Evolutionary conservation across 2,329 filamentous ascomycete genomes (phyloP), one percentile per base, ranked within the genome.

Genomic region (Colletotrichum sp.): DNA sequence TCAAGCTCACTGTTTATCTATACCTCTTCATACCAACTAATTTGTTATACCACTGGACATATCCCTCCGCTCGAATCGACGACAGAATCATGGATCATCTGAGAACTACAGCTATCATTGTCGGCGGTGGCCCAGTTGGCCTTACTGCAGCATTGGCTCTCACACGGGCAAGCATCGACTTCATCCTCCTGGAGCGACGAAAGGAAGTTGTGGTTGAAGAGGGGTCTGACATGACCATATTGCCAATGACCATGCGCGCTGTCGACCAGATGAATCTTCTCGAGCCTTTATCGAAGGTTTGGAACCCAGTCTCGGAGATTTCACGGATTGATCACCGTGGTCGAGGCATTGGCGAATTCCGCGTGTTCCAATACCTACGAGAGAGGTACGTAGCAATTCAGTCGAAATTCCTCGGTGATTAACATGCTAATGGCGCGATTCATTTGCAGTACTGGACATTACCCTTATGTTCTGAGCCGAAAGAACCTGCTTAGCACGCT

Each of bases 241-340:
- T 79, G 76, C 66, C 78, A 57, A 73, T 77, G 69, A 78, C 73
- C 7, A 58, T 80, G 69, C 81, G 79, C 38, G 77, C 80, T n/a
- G 67, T 85, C 0, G 69, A 80, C 8, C 84, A 85, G 54, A 77
- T 85, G 2, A 81, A 80, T 4, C 76, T 83, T 4, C 76, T 78
- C 21, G 72, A 29, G 0, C 43, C 43, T 3, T 51, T 51, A 8
- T 51, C 43, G 43, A 51, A 2, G n/a, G 3, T 51, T 8, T 51
- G 43, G 43, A 51, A 51, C 3, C n/a, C 43, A 51, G 43, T 51
- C 2, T 21, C 43, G 1, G n/a, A n/a, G 0, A 51, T 51, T 51
- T 51, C 43, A 51, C n/a, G 43, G 4, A 51, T 51, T 21, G 43
- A 51, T 51, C n/a, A 51, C 8, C 4, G 5, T 0, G 43, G 43